phyloP scores from a whole-genome alignment of 2,329 filamentous ascomycete genomes.

The Dendryphion nanum region DNA sequence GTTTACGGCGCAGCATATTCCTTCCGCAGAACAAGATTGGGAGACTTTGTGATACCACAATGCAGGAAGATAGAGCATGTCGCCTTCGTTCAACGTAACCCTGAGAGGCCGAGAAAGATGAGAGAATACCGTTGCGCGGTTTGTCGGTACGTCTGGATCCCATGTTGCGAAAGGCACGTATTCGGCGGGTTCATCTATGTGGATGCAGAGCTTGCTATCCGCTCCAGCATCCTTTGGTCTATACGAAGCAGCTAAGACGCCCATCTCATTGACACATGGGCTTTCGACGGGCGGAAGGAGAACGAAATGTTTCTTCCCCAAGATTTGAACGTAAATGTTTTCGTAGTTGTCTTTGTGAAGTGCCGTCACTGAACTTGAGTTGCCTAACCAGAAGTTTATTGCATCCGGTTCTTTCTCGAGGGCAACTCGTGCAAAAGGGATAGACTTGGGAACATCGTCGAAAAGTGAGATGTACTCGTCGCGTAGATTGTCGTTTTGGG shows the following conservation, averaged over 20 bases:
- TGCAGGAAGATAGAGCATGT: slow-evolving; percentile 79
- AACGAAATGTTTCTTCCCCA: slow-evolving; percentile 72
- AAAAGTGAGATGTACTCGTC: slow-evolving; percentile 68
- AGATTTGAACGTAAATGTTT: slow-evolving; percentile 77
- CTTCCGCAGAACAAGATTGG: slow-evolving; percentile 66
- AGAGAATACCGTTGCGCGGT: slow-evolving; percentile 57
- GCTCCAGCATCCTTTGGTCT: slow-evolving; percentile 11
- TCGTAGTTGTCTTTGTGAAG: slow-evolving; percentile 84
- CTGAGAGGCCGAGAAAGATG: slow-evolving; percentile 58
- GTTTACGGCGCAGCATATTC: slow-evolving; percentile 75
- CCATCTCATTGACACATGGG: slow-evolving; percentile 65
- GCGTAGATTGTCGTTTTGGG: slow-evolving; percentile 79
- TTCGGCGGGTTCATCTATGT: slow-evolving; percentile 37
- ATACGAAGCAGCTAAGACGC: slow-evolving; percentile 61
- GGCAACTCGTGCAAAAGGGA: slow-evolving; percentile 72
- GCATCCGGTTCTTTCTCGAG: slow-evolving; percentile 67
- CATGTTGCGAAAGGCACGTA: slow-evolving; percentile 68
- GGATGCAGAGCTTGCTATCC: slow-evolving; percentile 11
- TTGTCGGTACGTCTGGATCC: slow-evolving; percentile 64
- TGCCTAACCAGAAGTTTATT: slow-evolving; percentile 79
- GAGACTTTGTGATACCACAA: slow-evolving; percentile 83
- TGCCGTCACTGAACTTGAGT: slow-evolving; percentile 66
- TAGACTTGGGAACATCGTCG: slow-evolving; percentile 59
- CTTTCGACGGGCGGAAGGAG: slow-evolving; percentile 70
- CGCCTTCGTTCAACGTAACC: slow-evolving; percentile 69